phyloP scores from a whole-genome alignment of 352 stramenopile genomes.

The Phytophthora boehmeriae region DNA sequence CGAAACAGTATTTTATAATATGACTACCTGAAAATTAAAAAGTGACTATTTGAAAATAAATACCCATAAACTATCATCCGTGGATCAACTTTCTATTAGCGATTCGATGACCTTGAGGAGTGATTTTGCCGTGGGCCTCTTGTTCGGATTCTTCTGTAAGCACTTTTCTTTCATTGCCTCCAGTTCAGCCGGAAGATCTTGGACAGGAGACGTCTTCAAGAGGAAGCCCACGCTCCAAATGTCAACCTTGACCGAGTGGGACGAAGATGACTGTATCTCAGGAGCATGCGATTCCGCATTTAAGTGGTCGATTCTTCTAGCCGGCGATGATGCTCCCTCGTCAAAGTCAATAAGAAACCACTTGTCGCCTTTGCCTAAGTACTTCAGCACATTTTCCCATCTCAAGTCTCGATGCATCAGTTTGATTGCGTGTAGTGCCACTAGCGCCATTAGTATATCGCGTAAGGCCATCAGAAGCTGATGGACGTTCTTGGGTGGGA shows the following conservation, averaged over 20 bases:
- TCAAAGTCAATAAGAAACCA: slow-evolving; percentile 24
- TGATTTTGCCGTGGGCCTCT: slow-evolving; percentile 14
- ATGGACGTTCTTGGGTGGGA: slow-evolving; percentile 1
- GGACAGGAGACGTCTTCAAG: slow-evolving; percentile 4
- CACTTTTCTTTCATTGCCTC: slow-evolving; percentile 10
- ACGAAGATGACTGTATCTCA: slow-evolving; percentile 15
- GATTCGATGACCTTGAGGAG: slow-evolving; percentile 1
- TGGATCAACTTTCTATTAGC: too few species aligned
- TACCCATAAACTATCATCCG: too few species aligned
- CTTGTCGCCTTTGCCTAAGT: slow-evolving; percentile 13
- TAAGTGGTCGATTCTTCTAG: slow-evolving; percentile 12
- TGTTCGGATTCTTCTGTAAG: slow-evolving; percentile 4
- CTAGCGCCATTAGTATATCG: slow-evolving; percentile 22
- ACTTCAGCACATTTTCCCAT: slow-evolving; percentile 24
- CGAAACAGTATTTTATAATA: too few species aligned
- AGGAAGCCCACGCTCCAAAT: slow-evolving; percentile 22
- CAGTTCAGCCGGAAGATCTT: slow-evolving; percentile 14
- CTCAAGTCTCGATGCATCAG: slow-evolving; percentile 26
- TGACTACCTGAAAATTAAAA: too few species aligned
- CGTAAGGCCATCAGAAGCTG: slow-evolving; percentile 15
- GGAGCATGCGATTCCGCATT: slow-evolving; percentile 27
- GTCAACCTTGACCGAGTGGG: slow-evolving; percentile 19
- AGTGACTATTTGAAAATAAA: too few species aligned
- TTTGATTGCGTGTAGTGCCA: slow-evolving; percentile 18
- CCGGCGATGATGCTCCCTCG: slow-evolving; percentile 7